phyloP scores from a whole-genome alignment of 2,329 filamentous ascomycete genomes.

The Fusarium goolgardi region DNA sequence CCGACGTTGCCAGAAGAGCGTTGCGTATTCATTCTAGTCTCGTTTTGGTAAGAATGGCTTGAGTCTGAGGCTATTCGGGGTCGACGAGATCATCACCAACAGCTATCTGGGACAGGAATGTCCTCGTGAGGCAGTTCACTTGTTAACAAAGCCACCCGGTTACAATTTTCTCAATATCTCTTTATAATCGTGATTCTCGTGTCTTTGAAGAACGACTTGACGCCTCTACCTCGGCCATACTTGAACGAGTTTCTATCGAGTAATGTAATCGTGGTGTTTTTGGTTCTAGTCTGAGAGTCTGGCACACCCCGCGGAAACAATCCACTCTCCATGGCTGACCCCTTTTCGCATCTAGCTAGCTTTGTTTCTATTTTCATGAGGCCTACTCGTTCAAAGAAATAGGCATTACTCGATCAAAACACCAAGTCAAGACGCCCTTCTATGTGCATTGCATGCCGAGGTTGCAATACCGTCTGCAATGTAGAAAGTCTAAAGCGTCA shows the following conservation, averaged over 20 bases:
- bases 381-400: conserved; percentile 13
- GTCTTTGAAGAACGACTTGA: conserved; percentile 18
- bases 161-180: background rate
- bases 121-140: background rate
- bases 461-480: background rate
- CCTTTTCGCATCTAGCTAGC: background rate
- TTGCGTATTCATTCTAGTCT: background rate
- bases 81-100: conserved; percentile 1
- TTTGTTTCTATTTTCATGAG: conserved; percentile 1
- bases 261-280: conserved; percentile 27
- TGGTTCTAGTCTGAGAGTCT: conserved; percentile 4
- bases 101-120: background rate
- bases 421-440: conserved; percentile 10
- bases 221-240: background rate
- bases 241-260: conserved; percentile 33
- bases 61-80: conserved; percentile 17
- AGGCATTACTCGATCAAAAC: conserved; percentile 35
- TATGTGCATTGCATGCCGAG: conserved; percentile 2
- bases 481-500: conserved; percentile 17
- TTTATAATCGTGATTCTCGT: conserved; percentile 3
- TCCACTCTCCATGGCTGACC: conserved; percentile 2
- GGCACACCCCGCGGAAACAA: conserved; percentile 19
- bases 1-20: background rate
- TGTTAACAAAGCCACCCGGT: conserved; percentile 8
- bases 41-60: background rate